Evolutionary conservation across 257 asterid genomes (phyloP), one percentile per base, ranked within the genome.

Genomic region (Misopates orontium): DNA sequence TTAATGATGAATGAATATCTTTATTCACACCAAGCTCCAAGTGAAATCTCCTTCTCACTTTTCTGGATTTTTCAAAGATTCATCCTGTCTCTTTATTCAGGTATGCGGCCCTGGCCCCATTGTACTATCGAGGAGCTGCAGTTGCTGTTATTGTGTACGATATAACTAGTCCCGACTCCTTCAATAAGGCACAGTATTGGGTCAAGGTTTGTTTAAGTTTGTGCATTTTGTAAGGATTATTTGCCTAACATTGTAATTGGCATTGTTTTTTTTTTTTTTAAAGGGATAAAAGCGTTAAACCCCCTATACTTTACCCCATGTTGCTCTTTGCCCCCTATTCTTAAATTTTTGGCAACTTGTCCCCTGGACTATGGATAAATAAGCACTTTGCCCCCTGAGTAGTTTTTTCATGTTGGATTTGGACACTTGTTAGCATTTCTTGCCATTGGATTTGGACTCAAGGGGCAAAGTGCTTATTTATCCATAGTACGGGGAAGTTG

Each of bases 61-160:
- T 71, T 58, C 14, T 52, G 61, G 44, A 56, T 72, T 50, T 28
- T 57, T 24, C 18, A 23, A 58, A 69, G 25, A 45, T 62, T 62
- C 14, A 63, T 50, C 18, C 55, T 45, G 31, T 60, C 77, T 58
- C 65, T 58, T 60, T 54, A 44, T 62, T 28, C 68, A 88, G 96
- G 84, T 88, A 88, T 74, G 95, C 96, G 9, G 91, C 96, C 53
- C 82, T 88, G 67, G 96, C 96, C 32, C 96, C 96, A 17, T 75
- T 87, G 64, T 90, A 87, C 73, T 90, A 90, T 68, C 83, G 97
- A 73, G 97, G 97, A 56, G 97, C 97, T 79, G 97, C 88, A 51
- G 96, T 87, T 67, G 95, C 97, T 44, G 86, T 90, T 61, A 66
- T 90, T 60, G 96, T 77, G 58, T 94, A 94, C 63, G 99, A 94